phyloP scores from a whole-genome alignment of 164 flowering plant genomes.

The Vitis riparia region DNA sequence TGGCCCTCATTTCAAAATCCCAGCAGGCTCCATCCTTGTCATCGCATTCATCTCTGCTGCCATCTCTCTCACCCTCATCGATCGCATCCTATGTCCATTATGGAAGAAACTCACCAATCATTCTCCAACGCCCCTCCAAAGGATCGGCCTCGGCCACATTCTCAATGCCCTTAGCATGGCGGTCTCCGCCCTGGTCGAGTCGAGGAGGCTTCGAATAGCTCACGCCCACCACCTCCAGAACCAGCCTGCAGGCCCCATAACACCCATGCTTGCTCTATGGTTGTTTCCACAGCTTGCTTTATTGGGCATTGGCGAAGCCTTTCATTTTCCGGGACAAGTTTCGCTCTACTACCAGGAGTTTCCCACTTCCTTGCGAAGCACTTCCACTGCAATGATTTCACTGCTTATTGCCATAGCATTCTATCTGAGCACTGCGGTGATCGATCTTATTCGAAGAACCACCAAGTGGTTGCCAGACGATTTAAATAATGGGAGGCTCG shows the following conservation, averaged over 20 bases:
- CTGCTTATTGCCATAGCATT: conserved; percentile 37
- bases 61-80: conserved; percentile 34
- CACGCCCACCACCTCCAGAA: conserved; percentile 19
- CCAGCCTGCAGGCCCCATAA: conserved; percentile 12
- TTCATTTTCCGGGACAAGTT: conserved; percentile 63
- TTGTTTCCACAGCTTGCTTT: conserved; percentile 37
- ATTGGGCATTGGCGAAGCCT: conserved; percentile 58
- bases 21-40: conserved; percentile 56
- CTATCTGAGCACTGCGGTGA: conserved; percentile 51
- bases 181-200: conserved; percentile 49
- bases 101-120: conserved; percentile 33
- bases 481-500: conserved; percentile 55
- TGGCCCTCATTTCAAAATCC: conserved; percentile 52
- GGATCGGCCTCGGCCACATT: conserved; percentile 62
- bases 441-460: conserved; percentile 32
- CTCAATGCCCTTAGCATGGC: conserved; percentile 49
- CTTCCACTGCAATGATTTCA: conserved; percentile 42
- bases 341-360: conserved; percentile 55
- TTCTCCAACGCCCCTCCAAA: conserved; percentile 43
- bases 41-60: conserved; percentile 35
- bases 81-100: conserved; percentile 46
- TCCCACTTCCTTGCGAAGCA: conserved; percentile 34
- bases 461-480: conserved; percentile 63
- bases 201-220: conserved; percentile 34
- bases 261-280: conserved; percentile 56